Evolutionary conservation across 1,284 basidiomycete genomes (phyloP).

Genomic region (Microbotryomycetes sp.): DNA sequence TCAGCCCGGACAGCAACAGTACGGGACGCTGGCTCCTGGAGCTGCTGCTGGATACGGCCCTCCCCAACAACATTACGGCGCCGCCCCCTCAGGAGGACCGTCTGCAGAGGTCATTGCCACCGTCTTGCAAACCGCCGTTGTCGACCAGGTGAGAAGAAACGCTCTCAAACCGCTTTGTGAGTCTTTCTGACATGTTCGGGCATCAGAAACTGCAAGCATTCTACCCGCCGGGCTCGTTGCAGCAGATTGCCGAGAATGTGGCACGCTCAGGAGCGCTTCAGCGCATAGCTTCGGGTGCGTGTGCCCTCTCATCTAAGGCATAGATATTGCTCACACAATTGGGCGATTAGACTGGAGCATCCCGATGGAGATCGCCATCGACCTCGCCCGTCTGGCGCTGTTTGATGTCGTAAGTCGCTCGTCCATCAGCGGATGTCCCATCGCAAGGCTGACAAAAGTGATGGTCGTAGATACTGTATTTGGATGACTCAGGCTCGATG

Average conservation of each 20-base stretch:
- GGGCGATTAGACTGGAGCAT: constrained; percentile 45
- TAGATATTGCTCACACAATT: constrained; percentile 30
- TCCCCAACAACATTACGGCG: constrained; percentile 5
- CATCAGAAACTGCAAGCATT: constrained; percentile 45
- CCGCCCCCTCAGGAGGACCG: background rate
- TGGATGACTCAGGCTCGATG: constrained; percentile 37
- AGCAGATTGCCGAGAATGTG: constrained; percentile 44
- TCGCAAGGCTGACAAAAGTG: background rate
- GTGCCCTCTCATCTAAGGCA: no score
- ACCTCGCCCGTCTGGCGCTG: constrained; percentile 43
- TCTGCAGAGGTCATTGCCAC: constrained; percentile 9
- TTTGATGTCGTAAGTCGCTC: constrained; percentile 4
- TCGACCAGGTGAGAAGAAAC: constrained; percentile 8
- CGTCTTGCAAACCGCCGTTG: constrained; percentile 10
- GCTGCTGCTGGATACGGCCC: background rate
- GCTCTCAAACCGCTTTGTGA: constrained; percentile 27
- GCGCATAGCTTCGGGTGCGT: constrained; percentile 40
- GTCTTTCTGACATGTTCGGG: background rate
- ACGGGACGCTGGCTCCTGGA: background rate
- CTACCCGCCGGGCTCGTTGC: constrained; percentile 43
- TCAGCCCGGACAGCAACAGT: constrained; percentile 20
- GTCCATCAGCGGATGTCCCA: background rate
- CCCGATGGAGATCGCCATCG: constrained; percentile 44
- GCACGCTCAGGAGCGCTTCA: constrained; percentile 42
- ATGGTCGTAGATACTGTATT: background rate